A percentile compares a stretch with the other conserved stretches of the same genome.
These are phyloP conservation scores for Coelastrella sp. DNA, from an alignment of 139 green algal species.

Conservation along the genomic window DNA sequence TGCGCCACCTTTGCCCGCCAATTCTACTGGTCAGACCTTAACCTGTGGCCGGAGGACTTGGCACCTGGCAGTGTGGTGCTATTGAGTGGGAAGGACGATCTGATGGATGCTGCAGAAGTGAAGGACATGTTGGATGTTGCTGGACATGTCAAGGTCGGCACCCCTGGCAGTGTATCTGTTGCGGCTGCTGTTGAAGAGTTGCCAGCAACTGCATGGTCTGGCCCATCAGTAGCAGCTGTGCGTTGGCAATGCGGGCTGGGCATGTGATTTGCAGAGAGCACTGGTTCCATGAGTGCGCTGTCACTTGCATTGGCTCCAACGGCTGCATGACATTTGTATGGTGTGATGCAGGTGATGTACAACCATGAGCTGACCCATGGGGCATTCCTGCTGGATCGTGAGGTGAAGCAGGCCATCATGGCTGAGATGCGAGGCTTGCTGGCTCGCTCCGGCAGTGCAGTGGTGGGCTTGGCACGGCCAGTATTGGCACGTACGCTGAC, in stretches of 20 bases:
- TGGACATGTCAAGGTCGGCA: constrained; percentile 45
- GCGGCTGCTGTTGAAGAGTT: too few species aligned
- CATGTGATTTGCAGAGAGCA: not conserved
- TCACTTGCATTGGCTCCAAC: not conserved
- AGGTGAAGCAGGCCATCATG: constrained; percentile 43
- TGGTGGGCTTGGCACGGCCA: constrained; percentile 27
- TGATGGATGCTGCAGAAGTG: constrained; percentile 48
- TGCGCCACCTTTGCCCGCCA: constrained; percentile 40
- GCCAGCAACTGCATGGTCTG: too few species aligned
- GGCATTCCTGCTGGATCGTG: constrained; percentile 45
- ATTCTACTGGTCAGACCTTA: constrained; percentile 56
- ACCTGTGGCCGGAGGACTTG: constrained; percentile 44
- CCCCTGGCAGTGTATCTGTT: not conserved
- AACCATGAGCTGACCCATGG: constrained; percentile 46
- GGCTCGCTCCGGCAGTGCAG: constrained; percentile 38
- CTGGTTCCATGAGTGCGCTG: not conserved
- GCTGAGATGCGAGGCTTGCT: constrained; percentile 44
- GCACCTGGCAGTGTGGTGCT: constrained; percentile 44
- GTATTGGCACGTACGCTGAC: constrained; percentile 41
- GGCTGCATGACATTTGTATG: not conserved
- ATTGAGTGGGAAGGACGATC: constrained; percentile 44
- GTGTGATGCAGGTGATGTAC: constrained; percentile 40
- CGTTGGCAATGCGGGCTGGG: too few species aligned
- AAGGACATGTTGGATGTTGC: constrained; percentile 51
- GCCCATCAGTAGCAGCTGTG: too few species aligned